A percentile compares a stretch with the other conserved stretches of the same genome.
Evolutionary conservation across 345 rosid species (phyloP).

Genomic region (Brassica rapa): DNA sequence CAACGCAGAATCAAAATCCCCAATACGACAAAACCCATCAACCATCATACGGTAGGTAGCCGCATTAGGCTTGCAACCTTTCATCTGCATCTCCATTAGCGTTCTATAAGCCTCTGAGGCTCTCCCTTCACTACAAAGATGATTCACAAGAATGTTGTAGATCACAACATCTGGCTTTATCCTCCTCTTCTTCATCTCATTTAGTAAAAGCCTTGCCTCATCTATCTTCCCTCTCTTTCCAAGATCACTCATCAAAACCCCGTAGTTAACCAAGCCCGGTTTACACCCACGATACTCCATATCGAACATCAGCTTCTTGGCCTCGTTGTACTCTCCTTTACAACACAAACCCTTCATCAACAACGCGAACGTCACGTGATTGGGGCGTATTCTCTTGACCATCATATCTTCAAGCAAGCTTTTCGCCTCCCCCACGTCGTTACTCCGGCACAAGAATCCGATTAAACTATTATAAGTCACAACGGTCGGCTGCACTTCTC

Average conservation of each 20-base stretch:
- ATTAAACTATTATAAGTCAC: slow-evolving; percentile 69
- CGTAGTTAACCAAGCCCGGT: slow-evolving; percentile 60
- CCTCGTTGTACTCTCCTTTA: slow-evolving; percentile 58
- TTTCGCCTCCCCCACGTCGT: slow-evolving; percentile 53
- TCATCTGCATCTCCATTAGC: slow-evolving; percentile 72
- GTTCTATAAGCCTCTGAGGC: slow-evolving; percentile 62
- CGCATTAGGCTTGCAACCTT: slow-evolving; percentile 78
- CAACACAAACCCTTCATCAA: slow-evolving; percentile 77
- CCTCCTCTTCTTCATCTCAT: slow-evolving; percentile 79
- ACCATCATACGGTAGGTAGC: slow-evolving; percentile 84
- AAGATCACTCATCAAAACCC: slow-evolving; percentile 81
- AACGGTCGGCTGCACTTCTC: slow-evolving; percentile 59
- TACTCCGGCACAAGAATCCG: slow-evolving; percentile 52
- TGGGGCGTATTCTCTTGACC: slow-evolving; percentile 54
- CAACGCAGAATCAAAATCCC: slow-evolving; percentile 73
- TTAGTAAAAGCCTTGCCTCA: slow-evolving; percentile 59
- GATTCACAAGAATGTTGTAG: slow-evolving; percentile 72
- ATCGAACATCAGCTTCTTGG: slow-evolving; percentile 75
- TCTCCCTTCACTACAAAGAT: slow-evolving; percentile 66
- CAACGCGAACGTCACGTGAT: slow-evolving; percentile 63
- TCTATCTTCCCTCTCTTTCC: slow-evolving; percentile 79
- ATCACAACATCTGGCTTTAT: slow-evolving; percentile 77
- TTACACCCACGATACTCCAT: slow-evolving; percentile 93
- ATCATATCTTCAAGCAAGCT: slow-evolving; percentile 55
- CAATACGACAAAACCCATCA: slow-evolving; percentile 67